Evolutionary conservation across 345 rosid species (phyloP).

Genomic region (Linum tenue): DNA sequence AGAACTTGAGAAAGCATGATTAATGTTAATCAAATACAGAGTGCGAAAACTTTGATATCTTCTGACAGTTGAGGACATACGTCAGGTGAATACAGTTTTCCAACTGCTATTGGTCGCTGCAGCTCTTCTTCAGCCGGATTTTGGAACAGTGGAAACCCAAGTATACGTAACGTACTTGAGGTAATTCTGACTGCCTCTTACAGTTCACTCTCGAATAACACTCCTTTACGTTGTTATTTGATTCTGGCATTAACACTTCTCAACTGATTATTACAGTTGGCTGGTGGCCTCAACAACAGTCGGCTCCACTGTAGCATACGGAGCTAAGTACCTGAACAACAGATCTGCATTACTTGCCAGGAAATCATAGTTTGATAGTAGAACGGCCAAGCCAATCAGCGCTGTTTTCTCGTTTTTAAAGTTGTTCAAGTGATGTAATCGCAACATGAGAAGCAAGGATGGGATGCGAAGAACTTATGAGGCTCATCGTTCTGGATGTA

Average conservation of each 20-base stretch:
- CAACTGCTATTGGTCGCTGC: constrained; percentile 77
- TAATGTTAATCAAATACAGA: too few species aligned
- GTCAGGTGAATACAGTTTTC: constrained; percentile 89
- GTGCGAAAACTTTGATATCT: neutral
- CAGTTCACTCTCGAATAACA: neutral
- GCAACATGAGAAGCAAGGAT: too few species aligned
- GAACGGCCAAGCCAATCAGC: too few species aligned
- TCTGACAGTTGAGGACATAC: neutral
- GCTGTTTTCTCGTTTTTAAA: too few species aligned
- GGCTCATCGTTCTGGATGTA: too few species aligned
- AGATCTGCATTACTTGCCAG: constrained; percentile 31
- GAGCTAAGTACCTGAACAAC: constrained; percentile 52
- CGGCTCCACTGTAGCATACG: constrained; percentile 73
- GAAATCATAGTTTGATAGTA: constrained; percentile 19
- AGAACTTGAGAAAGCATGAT: too few species aligned
- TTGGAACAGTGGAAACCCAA: constrained; percentile 57
- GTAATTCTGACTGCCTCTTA: constrained; percentile 21
- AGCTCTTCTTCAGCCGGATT: constrained; percentile 87
- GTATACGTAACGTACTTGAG: constrained; percentile 65
- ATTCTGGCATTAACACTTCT: neutral
- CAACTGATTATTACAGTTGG: constrained; percentile 42
- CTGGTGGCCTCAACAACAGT: constrained; percentile 73
- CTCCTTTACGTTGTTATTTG: neutral
- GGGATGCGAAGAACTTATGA: too few species aligned
- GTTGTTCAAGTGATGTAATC: too few species aligned